Base-by-base conservation (phyloP, 306 rosid genomes). In the Geum urbanum region DNA sequence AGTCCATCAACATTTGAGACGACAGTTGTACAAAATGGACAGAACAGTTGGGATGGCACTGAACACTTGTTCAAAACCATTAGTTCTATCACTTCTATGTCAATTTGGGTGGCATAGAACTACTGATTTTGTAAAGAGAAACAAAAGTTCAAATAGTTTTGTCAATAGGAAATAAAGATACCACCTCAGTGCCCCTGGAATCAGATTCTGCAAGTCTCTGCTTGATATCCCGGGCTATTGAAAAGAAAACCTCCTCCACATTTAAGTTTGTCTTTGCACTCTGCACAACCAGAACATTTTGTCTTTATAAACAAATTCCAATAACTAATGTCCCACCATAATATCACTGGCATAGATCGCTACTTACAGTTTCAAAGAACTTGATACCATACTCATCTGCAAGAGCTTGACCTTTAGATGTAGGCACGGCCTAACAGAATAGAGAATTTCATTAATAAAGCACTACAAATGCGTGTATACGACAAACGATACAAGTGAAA, bases 231-330 rank as follows among this genome's bases (percentile, higher is more conserved):
- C 89, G 85, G 24, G 80, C 94, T 73, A 90, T 84, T 58, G 96
- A 90, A 74, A 90, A 90, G 91, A 90, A 90, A 72, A 87, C 94
- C 87, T 87, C 94, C 78, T 90, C 96, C 76, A 90, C 96, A 8
- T 90, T 90, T 94, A 85, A 50, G 81, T 90, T 90, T 67, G 96
- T 90, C 83, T 86, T 90, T 73, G 96, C 96, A 87, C 96, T 90
- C 96, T 90, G 86, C 83, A 70, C 43, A 64, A 68, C 45, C 79
- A 76, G 39, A 65, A 72, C 58, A 71, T 39, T 50, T 63, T 72
- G 66, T 62, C 66, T 59, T 16, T 51, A 75, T 69, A 73, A 82
- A 61, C 66, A 72, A 48, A 40, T 53, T 13, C 22, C 20, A 78
- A 40, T 4, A 56, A 50, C 46, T 62, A 19, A 8, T n/a, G 55